Conservation (phyloP, 306 rosid genomes). For the Inga leiocalycina region DNA sequence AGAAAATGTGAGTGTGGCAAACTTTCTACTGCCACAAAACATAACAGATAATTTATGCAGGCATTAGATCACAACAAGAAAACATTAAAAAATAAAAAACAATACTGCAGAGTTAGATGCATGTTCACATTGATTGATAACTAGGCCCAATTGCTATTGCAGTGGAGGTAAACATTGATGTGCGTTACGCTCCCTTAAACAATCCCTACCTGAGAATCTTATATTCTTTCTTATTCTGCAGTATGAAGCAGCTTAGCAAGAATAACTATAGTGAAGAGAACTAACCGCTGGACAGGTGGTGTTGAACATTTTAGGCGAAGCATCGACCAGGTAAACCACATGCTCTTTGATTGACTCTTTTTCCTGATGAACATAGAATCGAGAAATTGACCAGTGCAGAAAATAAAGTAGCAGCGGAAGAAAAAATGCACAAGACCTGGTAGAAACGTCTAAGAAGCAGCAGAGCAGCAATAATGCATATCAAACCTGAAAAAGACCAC, state of each 20-base stretch:
- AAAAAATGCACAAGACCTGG: too few relatives aligned
- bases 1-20: not conserved
- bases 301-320: conserved; percentile 88
- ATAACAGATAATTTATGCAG: not conserved
- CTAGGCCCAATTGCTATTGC: not conserved
- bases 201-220: not conserved
- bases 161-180: not conserved
- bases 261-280: conserved; percentile 14
- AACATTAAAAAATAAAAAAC: not conserved
- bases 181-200: not conserved
- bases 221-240: not conserved
- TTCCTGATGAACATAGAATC: conserved; percentile 42
- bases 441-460: not conserved
- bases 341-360: conserved; percentile 67
- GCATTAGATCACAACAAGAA: not conserved
- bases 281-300: conserved; percentile 55
- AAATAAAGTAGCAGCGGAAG: not conserved
- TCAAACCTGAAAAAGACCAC: conserved; percentile 47
- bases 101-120: not conserved
- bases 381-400: not conserved
- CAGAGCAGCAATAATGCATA: not conserved
- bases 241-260: not conserved
- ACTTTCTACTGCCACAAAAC: not conserved
- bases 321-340: conserved; percentile 80
- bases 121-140: not conserved